Evolutionary conservation across 164 flowering plant genomes (phyloP), one percentile per base, ranked within the genome.

Genomic region (Chimonanthus praecox): DNA sequence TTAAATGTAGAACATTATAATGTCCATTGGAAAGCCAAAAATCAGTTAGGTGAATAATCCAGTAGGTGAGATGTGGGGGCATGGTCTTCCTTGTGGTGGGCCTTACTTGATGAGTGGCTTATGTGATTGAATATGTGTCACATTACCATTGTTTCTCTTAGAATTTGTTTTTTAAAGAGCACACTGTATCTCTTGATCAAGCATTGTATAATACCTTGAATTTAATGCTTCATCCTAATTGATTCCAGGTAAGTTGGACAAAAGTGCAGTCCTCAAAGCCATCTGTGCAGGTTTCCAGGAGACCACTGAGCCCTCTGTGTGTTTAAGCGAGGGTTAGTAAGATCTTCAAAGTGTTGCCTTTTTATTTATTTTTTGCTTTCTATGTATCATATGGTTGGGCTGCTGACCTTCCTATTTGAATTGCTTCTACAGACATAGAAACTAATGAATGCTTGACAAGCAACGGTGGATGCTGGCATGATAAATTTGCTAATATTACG

Each of bases 391-490:
- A 15, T 49, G 33, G 47, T 6, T 54, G 54, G 47, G 60, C 60
- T 62, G 9, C 67, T 58, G 6, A 58, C 15, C 20, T 64, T 7
- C 48, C 51, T 48, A 9, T 70, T 54, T 15, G 3, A 1, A 49
- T 15, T 66, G n/a, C 47, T 44, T 66, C n/a, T 58, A 74, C 87
- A 94, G 98, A 81, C 47, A 73, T 94, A 5, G 88, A 94, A 83
- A 92, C 98, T 62, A 92, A 94, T 79, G 97, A 94, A 78, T 94
- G 98, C 77, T 79, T 92, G 76, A 83, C 84, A 47, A 91, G 89
- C 77, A 86, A 92, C 77, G 98, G 98, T 70, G 98, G 98, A 63
- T 94, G 98, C 82, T 94, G 97, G 98, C 78, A 82, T 74, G 93
- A 94, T 77, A 89, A 83, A 76, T 80, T 80, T 72, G 85, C 92